A percentile compares a stretch with the other conserved stretches of the same genome.
These are phyloP conservation scores for Boletus edulis DNA, from an alignment of 768 basidiomycete genomes.

Conservation along the genomic window DNA sequence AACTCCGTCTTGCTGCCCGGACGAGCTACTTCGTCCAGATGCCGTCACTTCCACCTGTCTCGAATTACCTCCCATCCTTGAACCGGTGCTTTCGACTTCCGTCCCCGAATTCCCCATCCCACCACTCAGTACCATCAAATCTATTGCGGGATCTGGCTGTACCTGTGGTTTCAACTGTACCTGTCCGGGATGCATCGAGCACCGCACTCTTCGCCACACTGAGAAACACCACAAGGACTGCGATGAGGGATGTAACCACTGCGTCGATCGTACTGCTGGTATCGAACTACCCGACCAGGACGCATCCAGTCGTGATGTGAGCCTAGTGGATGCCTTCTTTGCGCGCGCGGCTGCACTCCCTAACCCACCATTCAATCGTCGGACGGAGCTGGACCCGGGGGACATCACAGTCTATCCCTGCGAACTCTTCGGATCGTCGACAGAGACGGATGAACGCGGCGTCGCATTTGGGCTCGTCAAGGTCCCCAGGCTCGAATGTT, in stretches of 20 bases:
- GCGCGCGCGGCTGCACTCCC: constrained; percentile 69
- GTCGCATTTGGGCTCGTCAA: constrained; percentile 49
- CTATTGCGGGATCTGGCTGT: constrained; percentile 66
- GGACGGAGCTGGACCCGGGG: constrained; percentile 45
- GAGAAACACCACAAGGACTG: constrained; percentile 38
- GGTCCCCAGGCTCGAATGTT: constrained; percentile 67
- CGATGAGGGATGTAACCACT: constrained; percentile 55
- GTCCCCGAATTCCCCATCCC: constrained; percentile 58
- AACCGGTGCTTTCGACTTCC: constrained; percentile 16
- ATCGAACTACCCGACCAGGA: constrained; percentile 40
- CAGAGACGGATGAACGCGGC: constrained; percentile 37
- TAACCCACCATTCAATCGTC: constrained; percentile 45
- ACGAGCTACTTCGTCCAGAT: neutral
- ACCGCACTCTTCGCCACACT: constrained; percentile 53
- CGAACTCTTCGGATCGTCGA: constrained; percentile 34
- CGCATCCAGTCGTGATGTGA: constrained; percentile 15
- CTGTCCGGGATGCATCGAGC: constrained; percentile 72
- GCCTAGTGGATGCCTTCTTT: constrained; percentile 61
- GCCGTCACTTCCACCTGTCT: constrained; percentile 25
- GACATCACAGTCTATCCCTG: constrained; percentile 47
- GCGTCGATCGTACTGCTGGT: constrained; percentile 52
- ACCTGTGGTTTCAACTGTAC: constrained; percentile 67
- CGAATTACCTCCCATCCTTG: constrained; percentile 50
- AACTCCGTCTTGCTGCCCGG: constrained; percentile 23
- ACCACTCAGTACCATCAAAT: constrained; percentile 54